Evolutionary conservation across 2,329 filamentous ascomycete genomes (phyloP).

Genomic region (Colletotrichum melonis): DNA sequence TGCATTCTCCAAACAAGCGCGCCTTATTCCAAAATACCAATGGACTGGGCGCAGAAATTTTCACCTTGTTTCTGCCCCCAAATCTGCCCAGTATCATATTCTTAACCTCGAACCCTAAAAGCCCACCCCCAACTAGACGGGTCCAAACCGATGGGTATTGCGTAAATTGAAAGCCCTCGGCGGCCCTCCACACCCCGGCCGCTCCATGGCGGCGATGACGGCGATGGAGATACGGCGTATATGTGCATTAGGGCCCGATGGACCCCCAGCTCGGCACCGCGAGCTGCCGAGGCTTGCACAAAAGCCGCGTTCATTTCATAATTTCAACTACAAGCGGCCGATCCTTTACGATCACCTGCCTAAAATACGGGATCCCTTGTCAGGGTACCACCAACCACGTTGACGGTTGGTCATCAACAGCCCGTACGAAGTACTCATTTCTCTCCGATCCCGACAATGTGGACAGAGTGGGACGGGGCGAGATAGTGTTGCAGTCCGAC

Average conservation of each 20-base stretch:
- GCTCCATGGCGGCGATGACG: slow-evolving; percentile 14
- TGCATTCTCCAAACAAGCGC: slow-evolving; percentile 10
- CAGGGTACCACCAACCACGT: slow-evolving; percentile 28
- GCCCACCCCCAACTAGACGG: background rate
- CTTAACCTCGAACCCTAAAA: slow-evolving; percentile 11
- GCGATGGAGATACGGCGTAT: slow-evolving; percentile 14
- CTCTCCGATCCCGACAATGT: slow-evolving; percentile 34
- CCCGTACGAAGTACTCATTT: slow-evolving; percentile 1
- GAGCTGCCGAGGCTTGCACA: slow-evolving; percentile 32
- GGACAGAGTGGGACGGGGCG: slow-evolving; percentile 29
- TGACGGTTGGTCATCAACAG: slow-evolving; percentile 24
- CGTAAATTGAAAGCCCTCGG: background rate
- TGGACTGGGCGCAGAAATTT: background rate
- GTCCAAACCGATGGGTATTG: background rate
- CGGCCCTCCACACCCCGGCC: background rate
- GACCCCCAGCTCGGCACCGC: slow-evolving; percentile 17
- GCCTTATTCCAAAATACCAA: background rate
- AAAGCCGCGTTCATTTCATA: slow-evolving; percentile 25
- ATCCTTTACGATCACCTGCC: slow-evolving; percentile 31
- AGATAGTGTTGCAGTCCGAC: slow-evolving; percentile 27
- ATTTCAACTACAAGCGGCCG: slow-evolving; percentile 8
- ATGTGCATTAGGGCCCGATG: background rate
- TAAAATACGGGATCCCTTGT: slow-evolving; percentile 19
- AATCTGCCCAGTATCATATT: slow-evolving; percentile 5
- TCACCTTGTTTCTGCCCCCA: background rate